Conservation (phyloP, 2,329 filamentous ascomycete species). For the Pseudopithomyces chartarum region DNA sequence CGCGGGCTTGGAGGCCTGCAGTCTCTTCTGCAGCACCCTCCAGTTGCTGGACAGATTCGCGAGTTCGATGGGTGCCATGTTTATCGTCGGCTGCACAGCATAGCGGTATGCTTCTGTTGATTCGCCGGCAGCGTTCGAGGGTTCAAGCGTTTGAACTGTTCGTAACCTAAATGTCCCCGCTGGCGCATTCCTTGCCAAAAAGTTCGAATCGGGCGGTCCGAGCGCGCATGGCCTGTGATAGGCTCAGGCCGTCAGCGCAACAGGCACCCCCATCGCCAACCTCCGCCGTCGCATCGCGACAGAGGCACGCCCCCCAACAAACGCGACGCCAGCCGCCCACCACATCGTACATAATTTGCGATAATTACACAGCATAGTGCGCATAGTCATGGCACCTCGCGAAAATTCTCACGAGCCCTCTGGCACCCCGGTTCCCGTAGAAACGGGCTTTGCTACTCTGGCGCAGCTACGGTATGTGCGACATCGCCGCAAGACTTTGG, state of each 20-base stretch:
- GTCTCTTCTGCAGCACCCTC: conserved; percentile 74
- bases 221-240: conserved; percentile 11
- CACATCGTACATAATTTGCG: conserved; percentile 27
- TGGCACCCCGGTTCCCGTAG: conserved; percentile 63
- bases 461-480: conserved; percentile 75
- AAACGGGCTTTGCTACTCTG: conserved; percentile 83
- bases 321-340: conserved; percentile 38
- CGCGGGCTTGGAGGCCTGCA: conserved; percentile 41
- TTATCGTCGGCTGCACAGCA: conserved; percentile 32
- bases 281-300: conserved; percentile 20
- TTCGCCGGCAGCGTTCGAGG: conserved; percentile 20
- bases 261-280: conserved; percentile 25
- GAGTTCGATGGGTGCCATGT: conserved; percentile 48
- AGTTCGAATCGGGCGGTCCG: conserved; percentile 21
- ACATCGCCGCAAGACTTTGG: conserved; percentile 28
- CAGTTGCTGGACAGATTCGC: conserved; percentile 64
- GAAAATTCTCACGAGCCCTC: conserved; percentile 59
- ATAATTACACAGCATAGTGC: conserved; percentile 13
- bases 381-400: conserved; percentile 57
- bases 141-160: too few relatives aligned
- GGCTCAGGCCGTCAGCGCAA: conserved; percentile 22
- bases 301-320: conserved; percentile 24
- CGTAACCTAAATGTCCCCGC: not conserved
- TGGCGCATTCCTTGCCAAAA: conserved; percentile 20
- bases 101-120: conserved; percentile 26